phyloP scores from a whole-genome alignment of 805 yeast genomes.

The Yamadazyma insecticola region DNA sequence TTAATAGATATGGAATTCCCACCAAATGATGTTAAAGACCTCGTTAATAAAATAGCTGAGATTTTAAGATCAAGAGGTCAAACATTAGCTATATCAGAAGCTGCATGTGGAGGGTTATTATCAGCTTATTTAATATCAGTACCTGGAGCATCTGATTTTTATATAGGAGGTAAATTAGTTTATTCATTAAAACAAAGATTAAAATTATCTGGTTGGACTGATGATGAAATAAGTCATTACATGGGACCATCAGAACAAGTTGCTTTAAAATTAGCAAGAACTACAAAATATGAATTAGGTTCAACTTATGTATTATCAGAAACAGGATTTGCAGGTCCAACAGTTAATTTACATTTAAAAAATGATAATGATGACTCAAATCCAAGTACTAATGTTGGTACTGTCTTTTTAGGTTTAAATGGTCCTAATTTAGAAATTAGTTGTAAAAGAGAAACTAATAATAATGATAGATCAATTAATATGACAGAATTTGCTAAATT shows the following conservation, averaged over 20 bases:
- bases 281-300: slow-evolving; percentile 74
- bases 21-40: slow-evolving; percentile 45
- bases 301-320: slow-evolving; percentile 79
- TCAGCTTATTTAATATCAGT: slow-evolving; percentile 77
- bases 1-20: slow-evolving; percentile 48
- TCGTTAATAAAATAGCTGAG: slow-evolving; percentile 56
- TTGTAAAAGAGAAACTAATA: slow-evolving; percentile 40
- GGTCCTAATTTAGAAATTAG: slow-evolving; percentile 60
- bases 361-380: slow-evolving; percentile 12
- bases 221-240: slow-evolving; percentile 61
- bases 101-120: slow-evolving; percentile 85
- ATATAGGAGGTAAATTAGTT: slow-evolving; percentile 78
- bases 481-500: slow-evolving; percentile 71
- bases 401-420: slow-evolving; percentile 65
- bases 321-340: slow-evolving; percentile 86
- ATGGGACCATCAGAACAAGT: slow-evolving; percentile 81
- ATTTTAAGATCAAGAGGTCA: slow-evolving; percentile 49
- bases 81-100: slow-evolving; percentile 78
- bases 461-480: slow-evolving; percentile 53
- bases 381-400: slow-evolving; percentile 41
- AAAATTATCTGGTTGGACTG: slow-evolving; percentile 74
- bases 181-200: slow-evolving; percentile 73
- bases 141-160: slow-evolving; percentile 82
- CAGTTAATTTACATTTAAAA: slow-evolving; percentile 36
- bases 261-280: slow-evolving; percentile 72